Conservation (phyloP, 345 rosid species). For the Kernera saxatilis region DNA sequence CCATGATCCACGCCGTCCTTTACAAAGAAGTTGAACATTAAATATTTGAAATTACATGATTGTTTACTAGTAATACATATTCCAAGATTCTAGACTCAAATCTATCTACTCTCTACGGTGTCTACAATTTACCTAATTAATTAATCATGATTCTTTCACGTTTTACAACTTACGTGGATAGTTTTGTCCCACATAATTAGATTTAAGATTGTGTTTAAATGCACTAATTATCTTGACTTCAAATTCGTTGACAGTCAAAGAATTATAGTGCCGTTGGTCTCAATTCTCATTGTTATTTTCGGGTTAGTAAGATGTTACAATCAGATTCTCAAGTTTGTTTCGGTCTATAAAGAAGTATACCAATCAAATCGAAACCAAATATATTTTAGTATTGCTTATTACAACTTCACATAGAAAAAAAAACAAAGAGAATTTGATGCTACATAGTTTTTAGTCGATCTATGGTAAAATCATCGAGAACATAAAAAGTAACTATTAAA, state of each 20-base stretch:
- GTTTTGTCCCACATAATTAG: conserved; percentile 2
- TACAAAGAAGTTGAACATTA: conserved; percentile 1
- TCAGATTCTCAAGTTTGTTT: not conserved
- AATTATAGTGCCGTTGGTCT: not conserved
- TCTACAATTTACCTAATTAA: not conserved
- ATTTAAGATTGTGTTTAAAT: conserved; percentile 12
- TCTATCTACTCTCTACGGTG: not conserved
- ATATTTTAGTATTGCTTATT: not conserved
- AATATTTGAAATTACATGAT: conserved; percentile 1
- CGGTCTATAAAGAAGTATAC: not conserved
- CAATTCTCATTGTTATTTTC: not conserved
- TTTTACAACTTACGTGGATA: conserved; percentile 8
- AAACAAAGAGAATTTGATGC: too few species aligned
- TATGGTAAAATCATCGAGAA: too few species aligned
- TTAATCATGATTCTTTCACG: not conserved
- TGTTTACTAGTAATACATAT: not conserved
- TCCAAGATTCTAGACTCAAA: conserved; percentile 16
- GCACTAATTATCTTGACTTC: conserved; percentile 5
- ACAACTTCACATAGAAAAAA: too few species aligned
- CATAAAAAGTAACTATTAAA: too few species aligned
- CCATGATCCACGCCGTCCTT: conserved; percentile 29
- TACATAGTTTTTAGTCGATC: too few species aligned
- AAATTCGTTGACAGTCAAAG: conserved; percentile 4
- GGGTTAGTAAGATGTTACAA: conserved; percentile 12
- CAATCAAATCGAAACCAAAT: not conserved